Conservation (phyloP, 2,329 filamentous ascomycete species). For the Grosmannia serpens region DNA sequence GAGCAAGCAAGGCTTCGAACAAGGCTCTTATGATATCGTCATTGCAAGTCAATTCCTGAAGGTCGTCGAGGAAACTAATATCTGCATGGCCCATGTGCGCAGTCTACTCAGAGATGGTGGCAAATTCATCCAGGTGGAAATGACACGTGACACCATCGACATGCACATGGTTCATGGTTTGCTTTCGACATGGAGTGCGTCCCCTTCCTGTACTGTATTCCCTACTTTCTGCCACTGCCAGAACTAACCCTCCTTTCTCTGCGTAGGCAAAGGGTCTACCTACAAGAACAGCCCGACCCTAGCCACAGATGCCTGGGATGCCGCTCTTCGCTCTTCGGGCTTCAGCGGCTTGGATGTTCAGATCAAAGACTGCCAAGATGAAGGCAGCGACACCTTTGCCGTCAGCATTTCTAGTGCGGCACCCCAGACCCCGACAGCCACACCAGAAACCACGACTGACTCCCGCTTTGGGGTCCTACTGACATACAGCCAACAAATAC, state of each 20-base stretch:
- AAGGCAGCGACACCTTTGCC: not conserved
- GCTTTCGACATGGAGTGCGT: not conserved
- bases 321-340: constrained; percentile 2
- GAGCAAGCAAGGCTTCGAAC: constrained; percentile 21
- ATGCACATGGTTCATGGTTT: not conserved
- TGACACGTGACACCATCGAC: not conserved
- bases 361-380: not conserved
- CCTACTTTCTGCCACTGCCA: not conserved
- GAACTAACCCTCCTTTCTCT: not conserved
- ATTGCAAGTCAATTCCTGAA: constrained; percentile 27
- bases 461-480: not conserved
- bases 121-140: constrained; percentile 21
- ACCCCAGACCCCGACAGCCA: not conserved
- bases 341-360: constrained; percentile 10
- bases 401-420: not conserved
- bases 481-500: not conserved
- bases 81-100: constrained; percentile 21
- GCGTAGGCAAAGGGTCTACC: no score
- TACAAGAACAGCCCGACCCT: not conserved
- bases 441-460: not conserved
- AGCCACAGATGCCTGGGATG: not conserved
- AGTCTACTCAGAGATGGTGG: constrained; percentile 27
- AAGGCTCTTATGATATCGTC: constrained; percentile 23
- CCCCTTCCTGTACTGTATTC: not conserved
- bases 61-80: constrained; percentile 18